Base-by-base conservation (phyloP, 164 flowering plant species). In the Magnolia kwangsiensis region DNA sequence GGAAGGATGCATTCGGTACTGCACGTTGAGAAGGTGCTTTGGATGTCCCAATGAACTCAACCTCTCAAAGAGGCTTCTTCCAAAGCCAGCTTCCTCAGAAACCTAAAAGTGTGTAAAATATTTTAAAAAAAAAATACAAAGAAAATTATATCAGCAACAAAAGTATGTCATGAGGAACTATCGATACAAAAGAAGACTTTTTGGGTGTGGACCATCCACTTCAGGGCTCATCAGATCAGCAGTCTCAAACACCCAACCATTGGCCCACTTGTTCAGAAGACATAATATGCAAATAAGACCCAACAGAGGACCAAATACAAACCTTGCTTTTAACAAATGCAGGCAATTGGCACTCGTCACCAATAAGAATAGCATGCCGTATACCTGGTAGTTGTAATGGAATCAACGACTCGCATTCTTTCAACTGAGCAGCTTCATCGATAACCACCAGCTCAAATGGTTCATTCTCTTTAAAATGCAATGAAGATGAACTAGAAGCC, bases 241-340 rank as follows among this genome's bases (percentile, higher is more conserved):
- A 77, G 84, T 88, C 3, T 95, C 98, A 82, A 89, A 91, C 24
- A 91, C 74, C 16, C 83, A 84, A 91, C 91, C 14, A 92, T 90
- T 29, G 98, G 97, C 2, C 94, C 89, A 83, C 95, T 91, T 29
- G 81, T 69, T 50, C 90, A 79, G 20, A 37, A 37, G 45, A 37
- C 45, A 4, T 5, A 37, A 81, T 94, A 92, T 45, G 81, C 67
- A 55, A 91, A 80, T 9, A 11, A 55, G 21, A 21, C 21, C 20
- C 8, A 67, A 29, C 49, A 20, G 21, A 23, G 6, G 11, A 19
- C 8, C 29, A 7, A 50, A 51, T 21, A 5, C 58, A 58, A 73
- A 37, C 90, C 81, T 84, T 80, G 86, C 92, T 89, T 63, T 24
- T 51, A 65, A 89, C 87, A 78, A 83, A 68, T 9, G 92, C 85